Base-by-base conservation (phyloP, 139 green algal species). In the Coccomyxa sp. region DNA sequence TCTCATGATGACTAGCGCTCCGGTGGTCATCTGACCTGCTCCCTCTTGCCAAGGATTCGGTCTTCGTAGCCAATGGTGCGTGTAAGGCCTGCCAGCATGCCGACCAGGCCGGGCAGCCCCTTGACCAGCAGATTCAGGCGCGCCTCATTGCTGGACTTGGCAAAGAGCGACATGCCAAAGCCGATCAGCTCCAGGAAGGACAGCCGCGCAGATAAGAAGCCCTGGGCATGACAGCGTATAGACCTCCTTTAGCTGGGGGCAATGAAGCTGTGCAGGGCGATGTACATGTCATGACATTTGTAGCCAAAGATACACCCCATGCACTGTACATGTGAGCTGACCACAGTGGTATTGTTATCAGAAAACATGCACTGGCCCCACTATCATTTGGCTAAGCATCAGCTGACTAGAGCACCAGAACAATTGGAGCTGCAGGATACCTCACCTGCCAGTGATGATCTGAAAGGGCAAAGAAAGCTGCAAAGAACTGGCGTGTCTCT, bases 401-500 rank as follows among this genome's bases (percentile, higher is more conserved):
- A n/a, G n/a, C n/a, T n/a, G n/a, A n/a, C n/a, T n/a, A n/a, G n/a
- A n/a, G n/a, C n/a, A n/a, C n/a, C n/a, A n/a, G n/a, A n/a, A n/a
- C n/a, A n/a, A n/a, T n/a, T n/a, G n/a, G n/a, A n/a, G n/a, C n/a
- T n/a, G n/a, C n/a, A n/a, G n/a, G n/a, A n/a, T n/a, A 13, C 31
- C 28, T 32, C 76, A 80, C 76, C n/a, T 96, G 94, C 96, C 97
- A 99, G 86, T 98, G 89, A 87, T 91, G 95, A 85, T 94, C 88
- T 18, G 87, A 92, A 3, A 99, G 90, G 28, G 87, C 87, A 90
- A 99, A 99, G 88, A 99, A 99, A 30, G 97, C 95, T 32, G 89
- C 80, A 86, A 99, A 99, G 86, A 99, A 99, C 32, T 96, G 84
- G 10, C 97, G 90, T 16, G 93, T 99, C 78, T 96, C 90, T 25